Evolutionary conservation across 495 filamentous ascomycete species (phyloP).

Genomic region (Geoglossum glabrum): DNA sequence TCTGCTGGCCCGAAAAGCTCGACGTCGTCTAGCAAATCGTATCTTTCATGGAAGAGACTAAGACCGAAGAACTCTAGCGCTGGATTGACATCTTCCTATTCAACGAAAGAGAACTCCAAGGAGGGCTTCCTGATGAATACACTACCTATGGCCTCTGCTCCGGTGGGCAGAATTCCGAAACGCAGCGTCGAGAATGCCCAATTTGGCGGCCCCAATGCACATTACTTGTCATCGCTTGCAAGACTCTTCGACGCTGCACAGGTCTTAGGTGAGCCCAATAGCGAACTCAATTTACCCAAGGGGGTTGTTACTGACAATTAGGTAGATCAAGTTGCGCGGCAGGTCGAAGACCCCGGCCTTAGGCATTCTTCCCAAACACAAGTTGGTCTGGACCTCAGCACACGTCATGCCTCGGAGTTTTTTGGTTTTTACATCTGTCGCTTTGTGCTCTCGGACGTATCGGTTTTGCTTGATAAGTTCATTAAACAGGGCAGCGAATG

Average conservation of each 20-base stretch:
- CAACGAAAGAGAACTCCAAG: slow-evolving; percentile 28
- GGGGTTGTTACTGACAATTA: slow-evolving; percentile 2
- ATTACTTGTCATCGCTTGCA: slow-evolving; percentile 81
- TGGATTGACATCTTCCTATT: slow-evolving; percentile 19
- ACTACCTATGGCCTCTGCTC: slow-evolving; percentile 56
- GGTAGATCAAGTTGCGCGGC: slow-evolving; percentile 83
- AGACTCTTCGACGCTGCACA: slow-evolving; percentile 88
- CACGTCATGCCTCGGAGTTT: slow-evolving; percentile 88
- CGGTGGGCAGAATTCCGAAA: slow-evolving; percentile 27
- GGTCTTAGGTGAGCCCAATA: slow-evolving; percentile 52
- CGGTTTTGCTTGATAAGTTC: slow-evolving; percentile 83
- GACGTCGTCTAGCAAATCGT: slow-evolving; percentile 17
- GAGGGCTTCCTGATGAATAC: slow-evolving; percentile 45
- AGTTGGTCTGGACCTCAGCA: slow-evolving; percentile 82
- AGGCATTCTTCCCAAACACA: slow-evolving; percentile 68
- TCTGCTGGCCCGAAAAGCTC: slow-evolving; percentile 13
- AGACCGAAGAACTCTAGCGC: slow-evolving; percentile 70
- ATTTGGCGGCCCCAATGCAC: slow-evolving; percentile 65
- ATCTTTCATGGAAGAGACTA: slow-evolving; percentile 54
- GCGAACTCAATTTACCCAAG: not conserved
- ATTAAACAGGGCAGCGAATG: slow-evolving; percentile 92
- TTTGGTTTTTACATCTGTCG: slow-evolving; percentile 94
- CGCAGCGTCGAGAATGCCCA: slow-evolving; percentile 46
- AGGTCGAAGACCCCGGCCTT: slow-evolving; percentile 83
- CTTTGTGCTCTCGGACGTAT: slow-evolving; percentile 71